A percentile compares a stretch with the other conserved stretches of the same genome.
phyloP scores from a whole-genome alignment of 176 grass and related monocot species.

The Dactylis glomerata region DNA sequence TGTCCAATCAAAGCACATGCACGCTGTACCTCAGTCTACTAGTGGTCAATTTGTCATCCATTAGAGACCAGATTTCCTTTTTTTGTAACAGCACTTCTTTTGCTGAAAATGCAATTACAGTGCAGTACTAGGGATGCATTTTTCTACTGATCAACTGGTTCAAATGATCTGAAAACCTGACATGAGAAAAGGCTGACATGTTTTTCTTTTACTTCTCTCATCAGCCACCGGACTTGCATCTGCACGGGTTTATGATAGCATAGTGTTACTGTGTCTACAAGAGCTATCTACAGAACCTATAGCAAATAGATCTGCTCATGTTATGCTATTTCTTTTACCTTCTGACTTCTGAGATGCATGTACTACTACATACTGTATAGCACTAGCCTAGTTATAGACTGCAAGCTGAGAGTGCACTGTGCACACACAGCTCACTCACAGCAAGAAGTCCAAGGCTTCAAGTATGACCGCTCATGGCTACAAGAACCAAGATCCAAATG shows the following conservation, averaged over 20 bases:
- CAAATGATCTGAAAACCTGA: slow-evolving; percentile 13
- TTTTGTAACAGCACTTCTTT: slow-evolving; percentile 5
- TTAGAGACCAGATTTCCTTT: not conserved
- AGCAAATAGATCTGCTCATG: slow-evolving; percentile 25
- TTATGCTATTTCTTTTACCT: not conserved
- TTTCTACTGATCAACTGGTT: not conserved
- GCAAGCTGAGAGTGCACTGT: not conserved
- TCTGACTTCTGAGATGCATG: slow-evolving; percentile 25
- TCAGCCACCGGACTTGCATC: slow-evolving; percentile 19
- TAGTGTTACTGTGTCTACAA: slow-evolving; percentile 28
- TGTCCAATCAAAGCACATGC: not conserved
- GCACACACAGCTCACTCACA: slow-evolving; percentile 14
- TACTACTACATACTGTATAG: slow-evolving; percentile 19
- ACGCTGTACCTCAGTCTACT: not conserved
- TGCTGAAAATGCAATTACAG: not conserved
- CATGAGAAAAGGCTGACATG: slow-evolving; percentile 25
- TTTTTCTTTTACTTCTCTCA: not conserved
- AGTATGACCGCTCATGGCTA: not conserved
- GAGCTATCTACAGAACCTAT: not conserved
- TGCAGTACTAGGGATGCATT: not conserved
- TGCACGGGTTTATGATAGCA: slow-evolving; percentile 34
- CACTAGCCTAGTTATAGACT: not conserved
- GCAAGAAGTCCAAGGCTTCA: slow-evolving; percentile 13
- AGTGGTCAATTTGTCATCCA: slow-evolving; percentile 49
- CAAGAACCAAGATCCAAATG: slow-evolving; percentile 31